Evolutionary conservation across 1,139 yeast species (phyloP).

Genomic region (Lodderomyces orthopsilosis): DNA sequence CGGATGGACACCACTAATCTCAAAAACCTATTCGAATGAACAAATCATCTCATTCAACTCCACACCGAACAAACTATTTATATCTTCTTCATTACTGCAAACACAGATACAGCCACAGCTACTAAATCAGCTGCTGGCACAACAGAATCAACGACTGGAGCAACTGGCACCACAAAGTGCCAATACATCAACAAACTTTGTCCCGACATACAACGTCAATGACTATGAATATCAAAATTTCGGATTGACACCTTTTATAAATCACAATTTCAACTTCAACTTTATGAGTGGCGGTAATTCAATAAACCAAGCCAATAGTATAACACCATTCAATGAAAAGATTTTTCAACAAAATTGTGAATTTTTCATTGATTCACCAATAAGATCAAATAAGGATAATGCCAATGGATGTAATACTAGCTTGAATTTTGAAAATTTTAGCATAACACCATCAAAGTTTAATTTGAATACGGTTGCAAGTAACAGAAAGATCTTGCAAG

Average conservation of each 20-base stretch:
- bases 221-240: conserved; percentile 35
- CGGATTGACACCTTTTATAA: conserved; percentile 45
- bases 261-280: conserved; percentile 32
- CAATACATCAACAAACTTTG: conserved; percentile 2
- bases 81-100: conserved; percentile 5
- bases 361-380: conserved; percentile 47
- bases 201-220: background rate
- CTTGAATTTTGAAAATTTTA: conserved; percentile 25
- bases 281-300: conserved; percentile 15
- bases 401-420: background rate
- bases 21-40: conserved; percentile 39
- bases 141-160: too few species aligned
- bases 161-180: background rate
- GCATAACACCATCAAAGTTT: conserved; percentile 46
- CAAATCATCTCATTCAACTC: conserved; percentile 35
- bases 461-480: conserved; percentile 20
- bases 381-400: conserved; percentile 28
- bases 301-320: conserved; percentile 20
- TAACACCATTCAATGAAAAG: conserved; percentile 47
- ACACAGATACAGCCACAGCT: background rate
- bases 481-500: conserved; percentile 14
- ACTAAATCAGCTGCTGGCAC: background rate
- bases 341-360: conserved; percentile 43
- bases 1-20: conserved; percentile 47
- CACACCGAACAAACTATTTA: conserved; percentile 27